Base-by-base conservation (phyloP, 139 green algal genomes). In the Volvox africanus region DNA sequence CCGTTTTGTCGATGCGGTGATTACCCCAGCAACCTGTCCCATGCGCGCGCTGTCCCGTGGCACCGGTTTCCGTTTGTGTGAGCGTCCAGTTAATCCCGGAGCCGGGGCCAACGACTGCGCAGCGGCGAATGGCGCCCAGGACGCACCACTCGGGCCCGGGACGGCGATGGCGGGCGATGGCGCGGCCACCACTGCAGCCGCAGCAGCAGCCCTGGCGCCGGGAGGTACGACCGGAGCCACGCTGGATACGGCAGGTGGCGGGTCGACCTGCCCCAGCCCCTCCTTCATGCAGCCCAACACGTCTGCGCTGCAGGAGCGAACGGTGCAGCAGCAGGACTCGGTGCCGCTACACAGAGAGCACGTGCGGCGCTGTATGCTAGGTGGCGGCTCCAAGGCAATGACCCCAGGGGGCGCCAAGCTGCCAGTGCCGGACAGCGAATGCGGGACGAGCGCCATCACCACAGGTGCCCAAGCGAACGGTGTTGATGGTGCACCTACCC, bases 191-290 rank as follows among this genome's bases (percentile, higher is more conserved):
- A 9, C 21, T 2, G 13, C 1, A 33, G 20, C 36, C 18, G 11
- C 30, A 19, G 78, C 78, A 14, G 78, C 78, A 67, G 20, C 19
- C 18, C 2, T 19, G 82, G 62, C 62, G 62, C 30, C 76, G 33
- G 35, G 30, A 11, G 16, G 37, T 17, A 62, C 78, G 21, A 44
- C 36, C 13, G 78, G 78, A 22, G 20, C 9, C 33, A 88, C 82
- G 21, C 30, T 88, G 13, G 82, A 88, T 67, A 88, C 82, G 1
- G 22, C 24, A 13, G 83, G 83, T 28, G 83, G 83, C 36, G 83
- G 67, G n/a, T 89, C 83, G 0, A 89, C 83, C 24, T 89, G 83
- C 35, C 83, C 83, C 26, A 89, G 83, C 65, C 83, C 83, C 26
- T 89, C 83, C 67, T 89, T 89, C 67, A 12, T 79, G 81, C 33